These are phyloP conservation scores for Cladosporium sp. DNA, from an alignment of 2,329 filamentous ascomycete genomes.

Conservation along the genomic window DNA sequence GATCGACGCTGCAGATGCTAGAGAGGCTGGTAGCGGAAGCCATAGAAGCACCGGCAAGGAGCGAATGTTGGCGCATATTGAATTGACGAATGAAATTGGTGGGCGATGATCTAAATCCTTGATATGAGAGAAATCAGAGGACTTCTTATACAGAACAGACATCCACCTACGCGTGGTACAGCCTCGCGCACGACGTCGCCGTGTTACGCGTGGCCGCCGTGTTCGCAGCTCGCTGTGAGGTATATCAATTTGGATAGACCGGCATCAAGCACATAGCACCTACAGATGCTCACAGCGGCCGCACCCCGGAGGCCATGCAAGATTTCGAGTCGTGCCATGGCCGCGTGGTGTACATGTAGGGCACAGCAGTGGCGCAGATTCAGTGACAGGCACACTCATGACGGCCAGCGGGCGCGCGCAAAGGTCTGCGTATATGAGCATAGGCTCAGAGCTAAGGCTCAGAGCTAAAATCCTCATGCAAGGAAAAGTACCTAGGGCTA, in stretches of 20 bases:
- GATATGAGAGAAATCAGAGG: not conserved
- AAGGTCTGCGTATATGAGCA: not conserved
- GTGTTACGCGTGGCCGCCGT: not conserved
- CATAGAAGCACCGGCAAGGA: not conserved
- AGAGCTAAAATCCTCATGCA: not conserved
- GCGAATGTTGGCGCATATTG: not conserved
- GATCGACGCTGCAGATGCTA: constrained; percentile 8
- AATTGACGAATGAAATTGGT: not conserved
- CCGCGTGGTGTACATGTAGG: not conserved
- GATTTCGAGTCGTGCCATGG: not conserved
- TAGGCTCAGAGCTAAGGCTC: too few species aligned
- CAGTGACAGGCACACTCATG: too few species aligned
- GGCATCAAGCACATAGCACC: not conserved
- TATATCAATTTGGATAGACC: not conserved
- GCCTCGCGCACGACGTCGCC: not conserved
- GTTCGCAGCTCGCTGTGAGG: not conserved
- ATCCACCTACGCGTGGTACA: not conserved
- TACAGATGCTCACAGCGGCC: not conserved
- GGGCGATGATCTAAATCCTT: not conserved
- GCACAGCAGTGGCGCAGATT: not conserved
- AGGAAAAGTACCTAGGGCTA: not conserved
- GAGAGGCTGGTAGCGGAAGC: not conserved
- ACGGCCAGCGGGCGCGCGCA: too few species aligned
- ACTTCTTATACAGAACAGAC: not conserved
- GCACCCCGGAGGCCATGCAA: not conserved